These are phyloP conservation scores for Picochlorum sp. DNA, from an alignment of 139 green algal genomes.

Conservation along the genomic window DNA sequence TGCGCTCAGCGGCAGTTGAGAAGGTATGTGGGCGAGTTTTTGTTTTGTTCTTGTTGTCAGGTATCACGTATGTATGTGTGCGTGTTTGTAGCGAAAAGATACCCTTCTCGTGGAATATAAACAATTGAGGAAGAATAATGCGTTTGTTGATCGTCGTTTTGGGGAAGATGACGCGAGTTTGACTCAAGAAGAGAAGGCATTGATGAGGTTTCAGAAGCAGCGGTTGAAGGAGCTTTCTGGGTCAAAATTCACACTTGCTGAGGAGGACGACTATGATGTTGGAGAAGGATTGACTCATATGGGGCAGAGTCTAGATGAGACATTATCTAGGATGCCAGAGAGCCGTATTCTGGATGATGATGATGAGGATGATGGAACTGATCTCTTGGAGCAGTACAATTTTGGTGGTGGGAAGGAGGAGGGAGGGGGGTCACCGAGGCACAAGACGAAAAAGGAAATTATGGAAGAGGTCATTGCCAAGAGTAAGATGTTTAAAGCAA, in stretches of 20 bases:
- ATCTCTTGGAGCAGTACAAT: constrained; percentile 41
- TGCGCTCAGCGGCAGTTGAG: constrained; percentile 28
- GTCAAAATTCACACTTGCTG: constrained; percentile 63
- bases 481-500: constrained; percentile 73
- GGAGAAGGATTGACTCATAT: constrained; percentile 49
- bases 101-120: constrained; percentile 90
- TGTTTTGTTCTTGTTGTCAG: too few relatives aligned
- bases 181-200: constrained; percentile 68
- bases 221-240: constrained; percentile 45
- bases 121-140: constrained; percentile 76
- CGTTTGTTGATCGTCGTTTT: constrained; percentile 89
- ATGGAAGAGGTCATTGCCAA: constrained; percentile 98
- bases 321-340: constrained; percentile 7
- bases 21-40: constrained; percentile 23
- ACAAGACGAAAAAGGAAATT: constrained; percentile 53
- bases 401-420: constrained; percentile 18
- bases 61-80: neutral
- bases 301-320: constrained; percentile 36
- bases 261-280: constrained; percentile 41
- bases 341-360: constrained; percentile 15
- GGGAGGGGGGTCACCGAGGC: constrained; percentile 9
- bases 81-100: constrained; percentile 58
- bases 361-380: constrained; percentile 37
- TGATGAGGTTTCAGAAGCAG: constrained; percentile 76
- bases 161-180: constrained; percentile 76